phyloP scores from a whole-genome alignment of 1,284 basidiomycete species.

The Anthracocystis panici-leucophaei region DNA sequence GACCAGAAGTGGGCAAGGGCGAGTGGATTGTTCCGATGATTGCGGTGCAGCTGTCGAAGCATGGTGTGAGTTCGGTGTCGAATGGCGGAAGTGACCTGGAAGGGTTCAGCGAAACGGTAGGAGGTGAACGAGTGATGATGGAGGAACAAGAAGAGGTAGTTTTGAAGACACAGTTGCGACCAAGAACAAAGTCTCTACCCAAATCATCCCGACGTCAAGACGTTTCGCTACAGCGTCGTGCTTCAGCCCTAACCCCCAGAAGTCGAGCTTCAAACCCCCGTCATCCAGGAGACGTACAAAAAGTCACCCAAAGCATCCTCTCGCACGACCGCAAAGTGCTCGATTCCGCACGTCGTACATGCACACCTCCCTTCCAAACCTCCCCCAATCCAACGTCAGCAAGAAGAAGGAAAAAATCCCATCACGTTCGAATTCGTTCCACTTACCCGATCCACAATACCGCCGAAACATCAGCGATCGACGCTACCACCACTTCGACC shows the following conservation, averaged over 20 bases:
- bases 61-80: not conserved
- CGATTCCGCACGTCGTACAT: conserved; percentile 6
- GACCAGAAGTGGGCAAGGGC: conserved; percentile 78
- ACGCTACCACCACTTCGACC: no score
- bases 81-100: no score
- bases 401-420: no score
- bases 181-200: conserved; percentile 8
- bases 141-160: not conserved
- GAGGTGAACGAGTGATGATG: not conserved
- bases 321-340: conserved; percentile 17
- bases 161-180: not conserved
- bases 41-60: conserved; percentile 76
- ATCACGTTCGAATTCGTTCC: no score
- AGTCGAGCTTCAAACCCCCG: not conserved
- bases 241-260: not conserved
- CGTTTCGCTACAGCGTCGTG: not conserved
- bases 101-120: not conserved
- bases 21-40: conserved; percentile 85
- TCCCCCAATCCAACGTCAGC: no score
- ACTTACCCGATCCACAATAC: no score
- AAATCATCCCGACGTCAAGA: not conserved
- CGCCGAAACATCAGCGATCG: no score
- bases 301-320: conserved; percentile 12
- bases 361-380: not conserved
- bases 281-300: not conserved